These are phyloP conservation scores for Musa acuminata DNA, from an alignment of 176 grass and related monocot species.

Conservation along the genomic window DNA sequence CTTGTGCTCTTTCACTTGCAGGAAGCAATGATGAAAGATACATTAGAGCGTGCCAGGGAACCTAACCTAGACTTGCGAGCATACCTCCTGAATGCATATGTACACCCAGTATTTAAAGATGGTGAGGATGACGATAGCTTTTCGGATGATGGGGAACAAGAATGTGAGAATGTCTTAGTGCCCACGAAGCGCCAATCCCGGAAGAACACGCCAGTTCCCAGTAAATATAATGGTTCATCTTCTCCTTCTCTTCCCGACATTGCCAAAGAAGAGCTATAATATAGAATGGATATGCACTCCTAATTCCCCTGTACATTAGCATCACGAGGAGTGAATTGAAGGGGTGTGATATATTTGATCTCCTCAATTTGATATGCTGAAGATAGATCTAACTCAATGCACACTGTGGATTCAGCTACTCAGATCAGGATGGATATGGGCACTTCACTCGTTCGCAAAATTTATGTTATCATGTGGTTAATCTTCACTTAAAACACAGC, in stretches of 20 bases:
- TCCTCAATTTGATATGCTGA: no score
- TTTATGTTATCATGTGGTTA: no score
- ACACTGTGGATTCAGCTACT: no score
- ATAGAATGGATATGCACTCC: no score
- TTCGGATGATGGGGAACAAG: background rate
- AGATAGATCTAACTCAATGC: no score
- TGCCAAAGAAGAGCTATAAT: no score
- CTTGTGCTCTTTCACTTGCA: background rate
- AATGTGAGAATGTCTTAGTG: background rate
- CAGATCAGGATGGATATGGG: no score
- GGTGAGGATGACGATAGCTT: background rate
- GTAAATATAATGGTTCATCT: conserved; percentile 14
- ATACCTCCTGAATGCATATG: background rate
- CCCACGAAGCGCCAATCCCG: conserved; percentile 14
- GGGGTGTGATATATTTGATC: no score
- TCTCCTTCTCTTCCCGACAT: background rate
- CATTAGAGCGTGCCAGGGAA: conserved; percentile 12
- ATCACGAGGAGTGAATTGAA: no score
- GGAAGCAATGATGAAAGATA: conserved; percentile 23
- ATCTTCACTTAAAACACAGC: no score
- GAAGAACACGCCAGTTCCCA: background rate
- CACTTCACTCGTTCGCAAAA: no score
- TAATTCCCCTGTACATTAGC: no score
- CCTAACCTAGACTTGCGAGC: background rate
- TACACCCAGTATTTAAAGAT: conserved; percentile 5